A percentile compares a stretch with the other conserved stretches of the same genome.
Evolutionary conservation across 768 basidiomycete genomes (phyloP).

Genomic region (Cytidiella melzeri): DNA sequence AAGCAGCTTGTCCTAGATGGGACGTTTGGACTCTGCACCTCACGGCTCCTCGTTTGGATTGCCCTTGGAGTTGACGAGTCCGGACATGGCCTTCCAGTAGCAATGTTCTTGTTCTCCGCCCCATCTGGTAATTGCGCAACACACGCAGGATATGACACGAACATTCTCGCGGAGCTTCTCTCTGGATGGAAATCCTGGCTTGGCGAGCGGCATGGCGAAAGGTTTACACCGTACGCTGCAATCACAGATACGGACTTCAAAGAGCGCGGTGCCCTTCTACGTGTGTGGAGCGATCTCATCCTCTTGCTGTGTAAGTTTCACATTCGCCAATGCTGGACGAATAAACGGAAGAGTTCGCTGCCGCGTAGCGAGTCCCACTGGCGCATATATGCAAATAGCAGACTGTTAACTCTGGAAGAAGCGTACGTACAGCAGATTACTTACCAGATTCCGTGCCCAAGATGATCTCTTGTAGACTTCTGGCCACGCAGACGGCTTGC

Average conservation of each 20-base stretch:
- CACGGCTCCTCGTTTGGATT: conserved; percentile 25
- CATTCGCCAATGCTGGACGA: conserved; percentile 31
- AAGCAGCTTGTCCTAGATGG: conserved; percentile 20
- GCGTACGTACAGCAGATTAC: background rate
- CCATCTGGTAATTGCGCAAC: conserved; percentile 22
- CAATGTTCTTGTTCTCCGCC: conserved; percentile 29
- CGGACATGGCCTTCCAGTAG: conserved; percentile 26
- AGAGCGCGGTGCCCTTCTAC: conserved; percentile 27
- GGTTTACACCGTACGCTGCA: conserved; percentile 20
- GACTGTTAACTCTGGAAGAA: background rate
- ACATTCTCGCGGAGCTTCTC: conserved; percentile 21
- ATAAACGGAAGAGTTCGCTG: conserved; percentile 16
- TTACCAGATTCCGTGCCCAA: background rate
- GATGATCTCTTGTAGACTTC: background rate
- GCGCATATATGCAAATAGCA: background rate
- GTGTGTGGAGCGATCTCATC: conserved; percentile 23
- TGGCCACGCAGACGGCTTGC: background rate
- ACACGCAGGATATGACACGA: conserved; percentile 25
- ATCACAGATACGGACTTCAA: conserved; percentile 31
- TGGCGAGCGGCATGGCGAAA: background rate
- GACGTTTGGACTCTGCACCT: conserved; percentile 19
- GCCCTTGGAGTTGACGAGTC: conserved; percentile 27
- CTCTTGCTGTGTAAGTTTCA: conserved; percentile 35
- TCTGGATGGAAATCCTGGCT: conserved; percentile 19
- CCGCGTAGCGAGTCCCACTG: background rate